Percentiles rank a stretch among this genome's conserved stretches.
Conservation (phyloP, 805 yeast genomes). For the Wickerhamiella brachini region DNA sequence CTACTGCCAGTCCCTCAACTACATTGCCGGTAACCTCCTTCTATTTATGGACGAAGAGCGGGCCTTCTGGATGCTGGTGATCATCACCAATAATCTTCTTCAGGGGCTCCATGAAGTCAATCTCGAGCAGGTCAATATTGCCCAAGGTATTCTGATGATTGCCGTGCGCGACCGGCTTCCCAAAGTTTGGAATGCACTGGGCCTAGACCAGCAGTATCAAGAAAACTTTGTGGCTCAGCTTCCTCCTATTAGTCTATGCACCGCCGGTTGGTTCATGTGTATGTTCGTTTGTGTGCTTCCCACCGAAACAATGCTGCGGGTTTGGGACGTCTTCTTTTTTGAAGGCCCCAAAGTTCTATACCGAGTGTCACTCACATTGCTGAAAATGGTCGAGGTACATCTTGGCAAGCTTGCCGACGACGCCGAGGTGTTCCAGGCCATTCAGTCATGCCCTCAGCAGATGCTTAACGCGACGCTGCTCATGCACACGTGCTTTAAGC, state of each 20-base stretch:
- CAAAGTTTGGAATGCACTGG: conserved; percentile 51
- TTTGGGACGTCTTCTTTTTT: conserved; percentile 91
- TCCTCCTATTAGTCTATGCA: conserved; percentile 85
- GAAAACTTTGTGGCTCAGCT: conserved; percentile 46
- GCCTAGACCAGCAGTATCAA: conserved; percentile 30
- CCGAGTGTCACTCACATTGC: conserved; percentile 65
- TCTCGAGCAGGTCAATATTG: conserved; percentile 86
- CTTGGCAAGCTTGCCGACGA: conserved; percentile 32
- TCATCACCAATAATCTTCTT: conserved; percentile 67
- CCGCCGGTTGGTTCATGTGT: conserved; percentile 98
- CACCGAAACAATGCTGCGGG: conserved; percentile 69
- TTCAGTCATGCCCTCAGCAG: conserved; percentile 59
- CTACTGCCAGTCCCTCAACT: conserved; percentile 90
- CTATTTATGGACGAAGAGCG: conserved; percentile 80
- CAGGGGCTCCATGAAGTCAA: conserved; percentile 87
- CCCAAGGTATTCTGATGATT: conserved; percentile 86
- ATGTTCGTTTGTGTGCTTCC: conserved; percentile 86
- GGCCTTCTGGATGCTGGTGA: conserved; percentile 92
- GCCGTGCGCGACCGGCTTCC: conserved; percentile 78
- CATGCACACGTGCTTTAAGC: conserved; percentile 63
- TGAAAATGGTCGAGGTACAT: conserved; percentile 60
- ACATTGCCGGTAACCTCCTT: conserved; percentile 74
- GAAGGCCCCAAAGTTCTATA: conserved; percentile 83
- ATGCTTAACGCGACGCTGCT: conserved; percentile 46
- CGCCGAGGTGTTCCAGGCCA: conserved; percentile 64